A percentile compares a stretch with the other conserved stretches of the same genome.
Evolutionary conservation across 345 rosid species (phyloP).

Genomic region (Gossypium rotundifolium): DNA sequence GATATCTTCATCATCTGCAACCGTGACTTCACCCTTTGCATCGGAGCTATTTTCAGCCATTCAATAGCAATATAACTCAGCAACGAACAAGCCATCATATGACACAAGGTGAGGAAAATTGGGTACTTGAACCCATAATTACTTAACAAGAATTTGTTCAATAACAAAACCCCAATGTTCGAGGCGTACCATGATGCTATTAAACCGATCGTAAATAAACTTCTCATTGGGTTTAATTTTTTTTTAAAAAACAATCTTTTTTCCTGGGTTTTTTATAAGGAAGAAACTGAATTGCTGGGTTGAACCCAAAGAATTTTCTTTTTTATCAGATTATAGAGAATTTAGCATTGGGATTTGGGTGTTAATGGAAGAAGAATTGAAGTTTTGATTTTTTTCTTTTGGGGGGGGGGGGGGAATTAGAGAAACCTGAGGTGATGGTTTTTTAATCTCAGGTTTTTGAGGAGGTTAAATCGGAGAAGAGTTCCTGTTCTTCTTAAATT

Average conservation of each 20-base stretch:
- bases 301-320: background rate
- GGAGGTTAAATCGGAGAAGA: slow-evolving; percentile 19
- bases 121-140: slow-evolving; percentile 72
- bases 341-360: background rate
- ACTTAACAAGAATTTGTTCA: slow-evolving; percentile 61
- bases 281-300: background rate
- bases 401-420: background rate
- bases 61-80: slow-evolving; percentile 53
- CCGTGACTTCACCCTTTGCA: slow-evolving; percentile 24
- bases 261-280: background rate
- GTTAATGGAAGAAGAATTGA: background rate
- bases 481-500: slow-evolving; percentile 1
- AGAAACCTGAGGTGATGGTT: background rate
- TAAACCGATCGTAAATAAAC: slow-evolving; percentile 33
- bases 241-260: background rate
- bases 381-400: background rate
- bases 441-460: background rate
- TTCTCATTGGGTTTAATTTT: background rate
- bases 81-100: slow-evolving; percentile 62
- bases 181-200: slow-evolving; percentile 59
- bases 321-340: background rate
- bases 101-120: slow-evolving; percentile 70
- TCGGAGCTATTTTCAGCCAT: slow-evolving; percentile 37
- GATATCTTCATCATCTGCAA: slow-evolving; percentile 36
- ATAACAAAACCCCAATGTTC: slow-evolving; percentile 57